Evolutionary conservation across 164 flowering plant genomes (phyloP), one percentile per base, ranked within the genome.

Genomic region (Magnolia officinalis): DNA sequence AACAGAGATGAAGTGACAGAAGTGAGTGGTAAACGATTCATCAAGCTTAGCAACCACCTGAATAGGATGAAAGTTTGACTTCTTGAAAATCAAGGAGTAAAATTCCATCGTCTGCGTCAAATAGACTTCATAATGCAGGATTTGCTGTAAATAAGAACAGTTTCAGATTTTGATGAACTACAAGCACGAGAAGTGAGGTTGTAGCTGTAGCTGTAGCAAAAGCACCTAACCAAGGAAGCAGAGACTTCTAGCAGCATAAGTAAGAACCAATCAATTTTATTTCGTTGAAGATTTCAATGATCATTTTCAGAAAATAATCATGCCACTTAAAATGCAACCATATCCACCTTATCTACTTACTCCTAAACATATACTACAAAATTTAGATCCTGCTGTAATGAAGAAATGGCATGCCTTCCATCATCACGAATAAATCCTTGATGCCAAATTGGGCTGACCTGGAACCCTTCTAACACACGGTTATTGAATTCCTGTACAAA

Each of bases 391-490:
- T 37, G 67, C 18, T 29, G 50, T 21, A 65, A 50, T 37, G 24
- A 61, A 59, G 24, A 21, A 29, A 61, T 70, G 72, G 21, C 74
- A 66, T 83, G 90, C 99, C 99, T 92, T 79, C 94, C 98, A 88
- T 93, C 93, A 85, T 96, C 97, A 71, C 86, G 77, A 75, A 96
- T 91, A 72, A 73, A 90, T 19, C 99, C 99, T 87, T 96, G 99
- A 84, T 96, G 80, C 99, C 99, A 93, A 77, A 96, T 85, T 72
- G 99, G 99, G 80, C 78, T 90, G 72, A 90, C 98, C 82, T 93
- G 99, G 80, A 96, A 93, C 21, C 99, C 99, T 87, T 96, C 93
- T 24, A 71, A 24, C 24, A 96, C 98, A 70, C 83, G 88, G 37
- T 67, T 81, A 75, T 85, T 80, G 75, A 93, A 96, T 61, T 90